Evolutionary conservation across 164 flowering plant genomes (phyloP).

Genomic region (Litsea cubeba): DNA sequence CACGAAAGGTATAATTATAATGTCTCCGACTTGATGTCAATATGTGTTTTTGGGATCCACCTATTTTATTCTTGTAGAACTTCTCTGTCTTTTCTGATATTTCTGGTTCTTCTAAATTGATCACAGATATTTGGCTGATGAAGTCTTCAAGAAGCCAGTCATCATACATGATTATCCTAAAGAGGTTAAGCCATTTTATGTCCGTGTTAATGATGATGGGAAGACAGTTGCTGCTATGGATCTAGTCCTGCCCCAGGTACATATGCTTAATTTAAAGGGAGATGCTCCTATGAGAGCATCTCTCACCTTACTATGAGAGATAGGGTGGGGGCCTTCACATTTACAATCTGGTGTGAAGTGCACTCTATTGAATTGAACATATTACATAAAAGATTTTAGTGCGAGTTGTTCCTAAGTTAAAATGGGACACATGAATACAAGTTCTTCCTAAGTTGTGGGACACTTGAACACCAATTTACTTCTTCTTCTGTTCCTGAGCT

Average conservation of each 20-base stretch:
- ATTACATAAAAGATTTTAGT: too few species aligned
- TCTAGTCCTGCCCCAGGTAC: constrained; percentile 74
- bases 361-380: not conserved
- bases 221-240: constrained; percentile 82
- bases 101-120: not conserved
- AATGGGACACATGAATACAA: too few species aligned
- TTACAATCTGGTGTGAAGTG: not conserved
- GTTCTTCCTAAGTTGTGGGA: too few species aligned
- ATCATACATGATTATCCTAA: constrained; percentile 68
- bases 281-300: too few species aligned
- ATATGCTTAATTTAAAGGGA: not conserved
- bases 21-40: not conserved
- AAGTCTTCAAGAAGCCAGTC: constrained; percentile 54
- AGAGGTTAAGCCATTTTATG: constrained; percentile 64
- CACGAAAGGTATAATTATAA: constrained; percentile 53
- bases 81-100: not conserved
- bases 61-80: not conserved
- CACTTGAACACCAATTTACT: too few species aligned
- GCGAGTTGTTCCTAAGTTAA: too few species aligned
- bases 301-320: too few species aligned
- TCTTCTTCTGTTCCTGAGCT: too few species aligned
- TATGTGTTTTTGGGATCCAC: not conserved
- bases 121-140: constrained; percentile 72
- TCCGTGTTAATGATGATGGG: constrained; percentile 62
- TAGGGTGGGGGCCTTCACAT: too few species aligned